Evolutionary conservation across 192 early-diverging fungal genomes (phyloP), one percentile per base, ranked within the genome.

Genomic region (Backusella liffmaniae): DNA sequence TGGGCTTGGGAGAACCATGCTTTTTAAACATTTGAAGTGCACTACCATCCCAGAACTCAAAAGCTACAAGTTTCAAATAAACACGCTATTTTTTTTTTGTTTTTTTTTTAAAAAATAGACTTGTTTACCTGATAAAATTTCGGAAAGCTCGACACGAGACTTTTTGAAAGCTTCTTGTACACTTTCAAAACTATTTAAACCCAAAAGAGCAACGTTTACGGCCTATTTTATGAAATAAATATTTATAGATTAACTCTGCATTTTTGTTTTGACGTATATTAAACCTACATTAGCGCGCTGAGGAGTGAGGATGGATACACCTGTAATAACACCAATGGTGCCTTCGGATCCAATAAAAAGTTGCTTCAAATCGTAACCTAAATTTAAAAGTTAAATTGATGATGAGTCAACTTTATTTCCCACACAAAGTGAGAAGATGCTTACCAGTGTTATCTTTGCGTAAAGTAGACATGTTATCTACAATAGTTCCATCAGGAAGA

Each of bases 281-380:
- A 26, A 62, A 62, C 56, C 29, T 81, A 81, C 89, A 15, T 86
- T 89, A 1, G 96, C 88, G 13, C 90, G 85, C 32, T 86, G 89
- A 29, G 98, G 96, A 12, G 96, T 91, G 6, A 92, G 76, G 66
- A 99, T 94, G 0, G 97, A 96, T 18, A 98, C 94, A 56, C 91
- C 94, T 0, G 98, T 99, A 73, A 99, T 91, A 65, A 99, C 88
- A 6, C 98, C 98, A 74, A 99, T 85, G 3, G 96, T 96, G 30
- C 98, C 98, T 80, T 99, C 98, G 7, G 96, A 92, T 18, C 98
- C 98, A 76, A 99, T 98, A 79, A 99, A 98, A 34, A 99, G 89
- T 83, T 99, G 98, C 88, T 99, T 99, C 51, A 99, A 83, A 75
- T 99, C 98, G 74, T 96, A 98, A 13, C 96, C 82, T 83, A 29